These are phyloP conservation scores for Carex cristatella DNA, from an alignment of 176 grass and related monocot genomes.

Conservation along the genomic window DNA sequence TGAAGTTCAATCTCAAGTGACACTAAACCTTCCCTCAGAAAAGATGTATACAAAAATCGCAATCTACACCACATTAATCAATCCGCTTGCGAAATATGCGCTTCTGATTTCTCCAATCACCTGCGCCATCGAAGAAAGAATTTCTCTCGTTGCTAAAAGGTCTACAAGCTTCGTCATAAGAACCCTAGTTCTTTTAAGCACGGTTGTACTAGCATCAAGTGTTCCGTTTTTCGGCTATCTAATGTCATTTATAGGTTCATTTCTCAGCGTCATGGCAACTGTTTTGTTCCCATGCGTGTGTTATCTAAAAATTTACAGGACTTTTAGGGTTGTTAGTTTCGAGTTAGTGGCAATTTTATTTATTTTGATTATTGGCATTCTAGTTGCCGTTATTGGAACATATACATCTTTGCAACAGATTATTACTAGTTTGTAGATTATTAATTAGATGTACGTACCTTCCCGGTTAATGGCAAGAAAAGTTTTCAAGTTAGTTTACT, in stretches of 20 bases:
- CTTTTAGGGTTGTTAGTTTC: neutral
- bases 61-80: constrained; percentile 50
- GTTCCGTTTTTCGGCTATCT: constrained; percentile 60
- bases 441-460: neutral
- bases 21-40: constrained; percentile 44
- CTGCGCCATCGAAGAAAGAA: constrained; percentile 28
- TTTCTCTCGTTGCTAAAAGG: neutral
- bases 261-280: constrained; percentile 39
- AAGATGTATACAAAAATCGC: constrained; percentile 46
- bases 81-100: constrained; percentile 47
- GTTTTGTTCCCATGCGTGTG: constrained; percentile 50
- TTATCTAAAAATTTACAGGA: constrained; percentile 49
- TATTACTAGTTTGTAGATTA: constrained; percentile 26
- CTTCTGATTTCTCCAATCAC: constrained; percentile 49
- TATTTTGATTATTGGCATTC: constrained; percentile 37
- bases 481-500: neutral
- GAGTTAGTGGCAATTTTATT: constrained; percentile 31
- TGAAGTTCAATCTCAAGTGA: constrained; percentile 39
- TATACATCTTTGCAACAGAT: constrained; percentile 48
- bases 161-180: constrained; percentile 30
- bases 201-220: constrained; percentile 33
- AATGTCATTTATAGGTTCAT: constrained; percentile 52
- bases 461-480: neutral
- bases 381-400: constrained; percentile 33
- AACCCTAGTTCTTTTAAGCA: constrained; percentile 40